These are phyloP conservation scores for Penicillium hordei DNA, from an alignment of 2,329 filamentous ascomycete species.

Conservation along the genomic window DNA sequence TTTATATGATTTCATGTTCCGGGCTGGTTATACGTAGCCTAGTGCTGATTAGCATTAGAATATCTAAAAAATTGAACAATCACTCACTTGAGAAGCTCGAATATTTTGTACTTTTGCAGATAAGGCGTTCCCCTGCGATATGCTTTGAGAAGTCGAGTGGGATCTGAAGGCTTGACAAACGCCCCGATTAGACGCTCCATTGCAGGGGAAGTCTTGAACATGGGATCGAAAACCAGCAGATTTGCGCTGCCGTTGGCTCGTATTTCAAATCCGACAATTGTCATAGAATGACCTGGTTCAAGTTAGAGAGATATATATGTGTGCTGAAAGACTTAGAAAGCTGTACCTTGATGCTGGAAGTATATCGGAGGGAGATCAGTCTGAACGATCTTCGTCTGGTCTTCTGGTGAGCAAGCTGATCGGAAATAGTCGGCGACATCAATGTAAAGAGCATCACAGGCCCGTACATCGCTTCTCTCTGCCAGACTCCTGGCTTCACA, in stretches of 20 bases:
- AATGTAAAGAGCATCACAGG: constrained; percentile 59
- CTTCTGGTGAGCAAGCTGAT: constrained; percentile 49
- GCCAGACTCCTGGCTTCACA: constrained; percentile 64
- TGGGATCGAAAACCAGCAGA: constrained; percentile 85
- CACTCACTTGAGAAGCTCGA: constrained; percentile 71
- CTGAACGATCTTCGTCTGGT: constrained; percentile 59
- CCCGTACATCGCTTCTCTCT: constrained; percentile 48
- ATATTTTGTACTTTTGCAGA: constrained; percentile 69
- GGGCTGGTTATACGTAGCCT: constrained; percentile 7
- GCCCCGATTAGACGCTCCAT: constrained; percentile 60
- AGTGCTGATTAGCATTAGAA: constrained; percentile 2
- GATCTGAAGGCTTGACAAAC: constrained; percentile 43
- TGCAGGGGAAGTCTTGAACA: constrained; percentile 67
- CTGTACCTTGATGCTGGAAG: constrained; percentile 73
- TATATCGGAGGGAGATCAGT: constrained; percentile 83
- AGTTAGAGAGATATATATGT: not conserved
- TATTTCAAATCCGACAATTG: constrained; percentile 80
- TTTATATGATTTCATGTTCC: not conserved
- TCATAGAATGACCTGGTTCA: constrained; percentile 78
- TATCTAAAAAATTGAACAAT: not conserved
- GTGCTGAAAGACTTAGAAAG: not conserved
- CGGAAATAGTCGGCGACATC: constrained; percentile 75
- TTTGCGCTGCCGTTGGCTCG: constrained; percentile 63
- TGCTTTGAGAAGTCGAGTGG: constrained; percentile 61
- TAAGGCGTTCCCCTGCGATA: constrained; percentile 72